A percentile compares a stretch with the other conserved stretches of the same genome.
Conservation (phyloP, 1,284 basidiomycete genomes). For the Trametes hirsuta region DNA sequence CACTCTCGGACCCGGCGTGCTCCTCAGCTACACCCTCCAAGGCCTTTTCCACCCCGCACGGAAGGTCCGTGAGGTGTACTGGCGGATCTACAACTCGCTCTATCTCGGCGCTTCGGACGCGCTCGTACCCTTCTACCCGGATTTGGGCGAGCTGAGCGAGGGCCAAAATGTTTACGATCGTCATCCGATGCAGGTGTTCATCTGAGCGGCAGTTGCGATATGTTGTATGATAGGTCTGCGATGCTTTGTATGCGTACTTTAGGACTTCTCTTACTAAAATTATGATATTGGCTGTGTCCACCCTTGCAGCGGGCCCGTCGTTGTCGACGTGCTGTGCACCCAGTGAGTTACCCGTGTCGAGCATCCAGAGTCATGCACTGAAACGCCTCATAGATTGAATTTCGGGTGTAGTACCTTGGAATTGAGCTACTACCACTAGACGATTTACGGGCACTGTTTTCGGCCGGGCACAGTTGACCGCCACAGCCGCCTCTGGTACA, state of each 20-base stretch:
- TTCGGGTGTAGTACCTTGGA: too few relatives aligned
- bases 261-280: background rate
- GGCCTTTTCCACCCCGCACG: conserved; percentile 95
- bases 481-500: too few relatives aligned
- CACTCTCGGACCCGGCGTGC: conserved; percentile 90
- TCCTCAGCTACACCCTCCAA: conserved; percentile 90
- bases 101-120: conserved; percentile 90
- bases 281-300: background rate
- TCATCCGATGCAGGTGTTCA: conserved; percentile 83
- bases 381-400: too few relatives aligned
- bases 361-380: too few relatives aligned
- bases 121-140: conserved; percentile 94
- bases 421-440: too few relatives aligned
- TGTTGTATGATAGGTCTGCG: conserved; percentile 20
- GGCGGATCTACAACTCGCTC: conserved; percentile 90
- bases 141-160: conserved; percentile 84
- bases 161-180: conserved; percentile 88
- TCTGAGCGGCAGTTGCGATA: conserved; percentile 43
- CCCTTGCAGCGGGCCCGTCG: too few relatives aligned
- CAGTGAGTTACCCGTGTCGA: too few relatives aligned
- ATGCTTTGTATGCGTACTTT: conserved; percentile 12
- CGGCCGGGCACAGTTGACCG: too few relatives aligned
- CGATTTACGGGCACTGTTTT: too few relatives aligned
- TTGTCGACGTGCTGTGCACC: too few relatives aligned
- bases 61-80: conserved; percentile 96